These are phyloP conservation scores for Hypoxylon sp. DNA, from an alignment of 2,329 filamentous ascomycete species.

Conservation along the genomic window DNA sequence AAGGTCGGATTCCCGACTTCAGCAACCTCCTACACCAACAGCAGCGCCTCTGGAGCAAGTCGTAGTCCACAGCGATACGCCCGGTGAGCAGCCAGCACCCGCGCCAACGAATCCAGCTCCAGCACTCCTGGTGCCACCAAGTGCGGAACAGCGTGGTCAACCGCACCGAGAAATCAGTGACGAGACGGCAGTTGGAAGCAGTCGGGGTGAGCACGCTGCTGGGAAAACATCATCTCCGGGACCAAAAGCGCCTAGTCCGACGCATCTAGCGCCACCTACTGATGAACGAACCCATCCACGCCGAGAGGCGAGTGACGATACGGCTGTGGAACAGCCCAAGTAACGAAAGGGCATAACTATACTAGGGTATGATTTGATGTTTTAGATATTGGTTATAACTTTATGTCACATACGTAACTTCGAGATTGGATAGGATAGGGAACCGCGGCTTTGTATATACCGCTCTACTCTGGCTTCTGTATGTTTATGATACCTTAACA, in stretches of 20 bases:
- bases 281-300: constrained; percentile 27
- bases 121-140: constrained; percentile 44
- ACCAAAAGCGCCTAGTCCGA: constrained; percentile 23
- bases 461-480: constrained; percentile 8
- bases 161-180: constrained; percentile 51
- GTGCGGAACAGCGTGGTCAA: constrained; percentile 41
- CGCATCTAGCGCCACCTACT: constrained; percentile 27
- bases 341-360: constrained; percentile 15
- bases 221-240: constrained; percentile 38
- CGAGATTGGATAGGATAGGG: not conserved
- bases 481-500: constrained; percentile 36
- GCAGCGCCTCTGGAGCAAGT: constrained; percentile 56
- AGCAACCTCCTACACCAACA: constrained; percentile 45
- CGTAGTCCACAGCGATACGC: constrained; percentile 42
- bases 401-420: not conserved
- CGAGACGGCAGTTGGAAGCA: constrained; percentile 50
- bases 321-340: constrained; percentile 25
- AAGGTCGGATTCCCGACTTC: constrained; percentile 58
- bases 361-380: constrained; percentile 10
- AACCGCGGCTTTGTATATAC: constrained; percentile 3
- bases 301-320: constrained; percentile 34
- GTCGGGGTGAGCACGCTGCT: constrained; percentile 33
- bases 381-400: not conserved
- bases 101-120: constrained; percentile 26
- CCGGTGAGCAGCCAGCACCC: constrained; percentile 21